These are phyloP conservation scores for Niveomyces coronatus DNA, from an alignment of 2,329 filamentous ascomycete species.

Conservation along the genomic window DNA sequence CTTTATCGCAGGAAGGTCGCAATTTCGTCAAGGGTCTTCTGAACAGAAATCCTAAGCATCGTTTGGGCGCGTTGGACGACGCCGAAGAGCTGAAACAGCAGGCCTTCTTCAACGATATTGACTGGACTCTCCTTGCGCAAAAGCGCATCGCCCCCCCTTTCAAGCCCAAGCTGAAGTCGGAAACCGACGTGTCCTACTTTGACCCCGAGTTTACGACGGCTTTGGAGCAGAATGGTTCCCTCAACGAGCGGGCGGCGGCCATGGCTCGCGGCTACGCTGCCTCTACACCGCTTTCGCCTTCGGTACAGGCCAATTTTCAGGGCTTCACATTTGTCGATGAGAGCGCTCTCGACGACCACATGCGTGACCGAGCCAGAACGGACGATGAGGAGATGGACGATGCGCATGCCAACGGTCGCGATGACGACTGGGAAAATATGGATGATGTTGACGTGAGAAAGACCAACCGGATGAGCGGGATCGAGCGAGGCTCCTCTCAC, in stretches of 20 bases:
- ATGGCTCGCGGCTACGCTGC: conserved; percentile 77
- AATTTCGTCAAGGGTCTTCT: conserved; percentile 97
- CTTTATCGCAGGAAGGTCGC: conserved; percentile 83
- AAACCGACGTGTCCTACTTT: conserved; percentile 95
- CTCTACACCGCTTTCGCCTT: conserved; percentile 86
- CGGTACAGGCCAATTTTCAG: conserved; percentile 95
- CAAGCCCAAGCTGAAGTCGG: conserved; percentile 93
- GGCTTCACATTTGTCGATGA: conserved; percentile 99
- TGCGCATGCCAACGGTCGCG: conserved; percentile 26
- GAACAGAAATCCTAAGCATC: conserved; percentile 93
- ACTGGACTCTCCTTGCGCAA: conserved; percentile 80
- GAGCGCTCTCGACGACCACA: conserved; percentile 83
- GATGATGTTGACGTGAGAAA: conserved; percentile 42
- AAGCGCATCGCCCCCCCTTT: conserved; percentile 94
- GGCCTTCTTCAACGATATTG: conserved; percentile 86
- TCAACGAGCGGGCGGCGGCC: conserved; percentile 84
- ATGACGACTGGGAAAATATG: conserved; percentile 50
- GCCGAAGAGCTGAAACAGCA: conserved; percentile 91
- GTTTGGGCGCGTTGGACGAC: conserved; percentile 81
- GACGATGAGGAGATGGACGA: conserved; percentile 54
- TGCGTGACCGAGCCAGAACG: conserved; percentile 40
- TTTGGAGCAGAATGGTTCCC: conserved; percentile 71
- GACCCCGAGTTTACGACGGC: conserved; percentile 98
- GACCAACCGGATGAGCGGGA: conserved; percentile 53
- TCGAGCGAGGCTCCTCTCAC: conserved; percentile 44